Evolutionary conservation across 257 asterid genomes (phyloP), one percentile per base, ranked within the genome.

Genomic region (Lycium barbarum): DNA sequence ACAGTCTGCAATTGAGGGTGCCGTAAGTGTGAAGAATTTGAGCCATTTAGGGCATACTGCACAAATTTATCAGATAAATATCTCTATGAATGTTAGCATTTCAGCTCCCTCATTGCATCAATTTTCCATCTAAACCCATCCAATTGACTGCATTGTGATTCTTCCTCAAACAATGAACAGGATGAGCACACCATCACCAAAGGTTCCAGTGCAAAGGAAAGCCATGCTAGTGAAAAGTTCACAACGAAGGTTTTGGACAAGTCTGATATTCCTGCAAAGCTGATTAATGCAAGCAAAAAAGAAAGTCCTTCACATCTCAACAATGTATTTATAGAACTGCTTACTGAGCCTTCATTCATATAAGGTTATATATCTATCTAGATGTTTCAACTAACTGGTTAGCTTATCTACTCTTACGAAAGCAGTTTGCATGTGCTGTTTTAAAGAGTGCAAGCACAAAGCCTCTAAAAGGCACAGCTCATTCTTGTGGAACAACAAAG

Each of bases 391-490:
- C 47, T 78, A 78, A 78, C 66, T 0, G 17, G 14, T 78, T 78
- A 53, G 53, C 22, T 51, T 14, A 78, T 78, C 49, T 78, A 53
- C 5, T 84, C 53, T 82, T 36, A 79, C 11, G 54, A 63, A 68
- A 83, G 58, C 22, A 88, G 84, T 71, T 87, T 35, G 85, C 88
- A 91, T 83, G 55, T 72, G 83, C 87, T 83, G 49, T 79, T 87
- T 80, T 47, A 73, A 82, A 84, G 62, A 87, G 87, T 83, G 70
- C 83, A 49, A 86, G 49, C 76, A 74, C 88, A 55, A 85, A 55
- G 72, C 22, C 80, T 20, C 76, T 68, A n/a, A 71, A 51, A 47
- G 74, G 49, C 35, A 81, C 54, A 84, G 84, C 83, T 83, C 70
- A 84, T 73, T 80, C 88, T 22, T 83, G 73, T 58, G 86, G 86